Conservation (phyloP, 257 asterid genomes). For the Marsdenia floribunda region DNA sequence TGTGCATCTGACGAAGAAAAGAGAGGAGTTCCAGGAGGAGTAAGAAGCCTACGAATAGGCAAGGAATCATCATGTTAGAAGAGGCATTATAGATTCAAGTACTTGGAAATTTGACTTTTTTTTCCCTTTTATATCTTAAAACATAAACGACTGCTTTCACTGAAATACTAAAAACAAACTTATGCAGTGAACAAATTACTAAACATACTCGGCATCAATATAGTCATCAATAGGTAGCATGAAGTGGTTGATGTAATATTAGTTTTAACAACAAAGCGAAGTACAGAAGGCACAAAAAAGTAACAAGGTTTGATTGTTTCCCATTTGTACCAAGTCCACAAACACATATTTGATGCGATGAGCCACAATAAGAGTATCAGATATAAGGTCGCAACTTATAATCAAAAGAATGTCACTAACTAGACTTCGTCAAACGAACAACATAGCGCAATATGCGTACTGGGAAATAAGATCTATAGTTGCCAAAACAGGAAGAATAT, state of each 20-base stretch:
- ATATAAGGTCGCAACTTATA: not conserved
- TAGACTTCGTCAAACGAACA: not conserved
- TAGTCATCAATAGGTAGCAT: not conserved
- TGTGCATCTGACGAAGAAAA: constrained; percentile 66
- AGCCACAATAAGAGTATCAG: not conserved
- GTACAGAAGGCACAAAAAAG: not conserved
- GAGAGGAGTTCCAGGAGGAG: constrained; percentile 99
- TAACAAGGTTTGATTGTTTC: not conserved
- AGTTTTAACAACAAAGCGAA: not conserved
- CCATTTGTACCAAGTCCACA: not conserved
- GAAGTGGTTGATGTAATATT: not conserved
- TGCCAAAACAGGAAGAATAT: not conserved
- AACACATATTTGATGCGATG: not conserved
- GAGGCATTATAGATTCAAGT: not conserved
- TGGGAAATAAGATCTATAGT: not conserved
- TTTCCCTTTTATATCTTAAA: not conserved
- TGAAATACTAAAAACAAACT: not conserved
- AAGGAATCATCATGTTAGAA: constrained; percentile 6
- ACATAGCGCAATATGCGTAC: not conserved
- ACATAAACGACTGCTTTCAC: not conserved
- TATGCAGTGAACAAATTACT: not conserved
- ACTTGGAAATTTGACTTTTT: not conserved
- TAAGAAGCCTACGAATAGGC: constrained; percentile 72
- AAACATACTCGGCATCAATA: not conserved
- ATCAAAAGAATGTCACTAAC: not conserved